Base-by-base conservation (phyloP, 2,329 filamentous ascomycete genomes). In the Lecanicillium sp. region DNA sequence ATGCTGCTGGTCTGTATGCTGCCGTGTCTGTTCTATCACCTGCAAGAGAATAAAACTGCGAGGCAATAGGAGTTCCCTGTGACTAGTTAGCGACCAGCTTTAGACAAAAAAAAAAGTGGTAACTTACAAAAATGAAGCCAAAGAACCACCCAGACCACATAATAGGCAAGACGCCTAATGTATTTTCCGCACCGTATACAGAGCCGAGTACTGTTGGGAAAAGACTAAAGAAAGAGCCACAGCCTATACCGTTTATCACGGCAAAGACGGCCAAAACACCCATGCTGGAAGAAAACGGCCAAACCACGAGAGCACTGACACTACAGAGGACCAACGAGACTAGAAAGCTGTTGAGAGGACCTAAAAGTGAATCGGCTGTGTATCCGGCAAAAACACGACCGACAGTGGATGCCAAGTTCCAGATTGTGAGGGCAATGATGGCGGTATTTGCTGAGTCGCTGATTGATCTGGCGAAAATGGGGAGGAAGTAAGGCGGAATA, bases 401-500 rank as follows among this genome's bases (percentile, higher is more conserved):
- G 16, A 52, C 37, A 1, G 52, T 50, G 1, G 52, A 55, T 2
- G 52, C 48, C 2, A 55, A 17, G 34, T 55, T 55, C 52, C 52
- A 55, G 0, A 48, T 45, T 1, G 51, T 49, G 14, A 55, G 36
- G 3, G 46, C 47, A 9, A 49, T 39, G 15, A 54, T 44, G 1
- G 45, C 44, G 0, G 45, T 47, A 5, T 48, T 45, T 8, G 40
- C 42, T 1, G 51, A 48, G 13, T 43, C 41, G 20, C 47, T 47
- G 28, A 53, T 46, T 4, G 52, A 49, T 4, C 48, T 18, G 9
- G 51, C 47, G 29, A 53, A 54, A 11, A 54, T 41, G 14, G 51
- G 51, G 4, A 55, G 53, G 17, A 55, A 55, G 45, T 55, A 55
- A 2, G 52, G 48, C 5, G 51, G 51, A 5, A 55, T 46, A 30